Evolutionary conservation across 495 filamentous ascomycete species (phyloP), one percentile per base, ranked within the genome.

Genomic region (Cercophora newfieldiana): DNA sequence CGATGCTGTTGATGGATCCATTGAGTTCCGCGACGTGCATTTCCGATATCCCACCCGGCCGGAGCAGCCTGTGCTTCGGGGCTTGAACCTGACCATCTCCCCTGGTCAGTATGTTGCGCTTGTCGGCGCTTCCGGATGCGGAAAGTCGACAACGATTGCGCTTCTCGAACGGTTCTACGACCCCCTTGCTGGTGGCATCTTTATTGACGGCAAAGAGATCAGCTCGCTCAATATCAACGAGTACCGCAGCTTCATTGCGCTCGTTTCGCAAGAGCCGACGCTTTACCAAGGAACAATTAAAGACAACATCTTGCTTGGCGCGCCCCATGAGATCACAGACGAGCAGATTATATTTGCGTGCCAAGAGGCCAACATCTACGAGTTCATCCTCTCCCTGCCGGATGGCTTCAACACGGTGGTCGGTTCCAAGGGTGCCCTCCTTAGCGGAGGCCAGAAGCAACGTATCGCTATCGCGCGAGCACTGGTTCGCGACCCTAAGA

Each of bases 381-480:
- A 90, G 54, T 90, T 91, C 67, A 86, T 92, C 66, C 70, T 77
- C 7, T 86, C 85, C 0, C 76, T 91, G 5, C 89, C 90, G 0
- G 80, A 87, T 8, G 87, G 88, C 0, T 86, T 88, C 69, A 77
- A 83, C 59, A 92, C 90, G 0, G 70, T 80, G 7, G 87, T 89
- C 33, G 90, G 91, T 0, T 84, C 83, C 21, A 86, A 86, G 68
- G 90, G 90, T 5, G 81, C 85, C 16, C 80, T 86, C 58, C 83
- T 96, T 53, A 90, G 87, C 1, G 92, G 92, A 14, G 92, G 92
- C 0, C 92, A 96, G 77, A 89, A 89, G 73, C 92, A 95, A 75
- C 84, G 92, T 25, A 78, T 96, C 31, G 86, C 90, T 0, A 91
- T 96, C 61, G 92, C 92, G 4, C 83, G 92, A 24, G 91, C 92